A percentile compares a stretch with the other conserved stretches of the same genome.
These are phyloP conservation scores for Fragaria ananassa DNA, from an alignment of 306 rosid species.

Conservation along the genomic window DNA sequence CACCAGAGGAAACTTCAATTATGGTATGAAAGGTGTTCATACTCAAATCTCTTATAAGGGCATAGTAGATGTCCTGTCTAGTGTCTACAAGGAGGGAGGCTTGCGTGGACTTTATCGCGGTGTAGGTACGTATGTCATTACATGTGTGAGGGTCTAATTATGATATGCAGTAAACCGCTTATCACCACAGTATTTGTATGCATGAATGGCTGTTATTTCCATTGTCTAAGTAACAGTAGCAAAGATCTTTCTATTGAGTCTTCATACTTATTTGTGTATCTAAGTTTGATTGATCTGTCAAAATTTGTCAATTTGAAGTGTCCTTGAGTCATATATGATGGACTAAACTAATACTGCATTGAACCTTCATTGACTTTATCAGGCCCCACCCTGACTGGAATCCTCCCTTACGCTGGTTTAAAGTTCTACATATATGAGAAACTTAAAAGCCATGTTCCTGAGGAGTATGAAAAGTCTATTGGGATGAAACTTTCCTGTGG, in stretches of 20 bases:
- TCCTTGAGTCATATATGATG: background rate
- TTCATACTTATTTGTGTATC: background rate
- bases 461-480: slow-evolving; percentile 79
- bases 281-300: background rate
- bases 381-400: slow-evolving; percentile 93
- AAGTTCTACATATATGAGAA: slow-evolving; percentile 85
- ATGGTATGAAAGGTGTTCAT: slow-evolving; percentile 40
- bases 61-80: slow-evolving; percentile 65
- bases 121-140: slow-evolving; percentile 51
- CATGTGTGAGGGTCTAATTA: background rate
- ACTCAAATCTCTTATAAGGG: slow-evolving; percentile 52
- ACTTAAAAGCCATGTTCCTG: slow-evolving; percentile 71
- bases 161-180: slow-evolving; percentile 5
- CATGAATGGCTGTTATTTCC: background rate
- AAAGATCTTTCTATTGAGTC: background rate
- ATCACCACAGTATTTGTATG: background rate
- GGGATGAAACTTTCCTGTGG: slow-evolving; percentile 85
- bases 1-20: slow-evolving; percentile 38
- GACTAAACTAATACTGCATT: background rate
- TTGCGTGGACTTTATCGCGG: slow-evolving; percentile 84
- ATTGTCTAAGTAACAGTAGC: background rate
- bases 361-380: slow-evolving; percentile 18
- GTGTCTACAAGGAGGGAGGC: slow-evolving; percentile 75
- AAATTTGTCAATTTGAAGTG: background rate
- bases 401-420: slow-evolving; percentile 92